phyloP scores from a whole-genome alignment of 2,329 filamentous ascomycete species.

The Ciborinia camelliae region DNA sequence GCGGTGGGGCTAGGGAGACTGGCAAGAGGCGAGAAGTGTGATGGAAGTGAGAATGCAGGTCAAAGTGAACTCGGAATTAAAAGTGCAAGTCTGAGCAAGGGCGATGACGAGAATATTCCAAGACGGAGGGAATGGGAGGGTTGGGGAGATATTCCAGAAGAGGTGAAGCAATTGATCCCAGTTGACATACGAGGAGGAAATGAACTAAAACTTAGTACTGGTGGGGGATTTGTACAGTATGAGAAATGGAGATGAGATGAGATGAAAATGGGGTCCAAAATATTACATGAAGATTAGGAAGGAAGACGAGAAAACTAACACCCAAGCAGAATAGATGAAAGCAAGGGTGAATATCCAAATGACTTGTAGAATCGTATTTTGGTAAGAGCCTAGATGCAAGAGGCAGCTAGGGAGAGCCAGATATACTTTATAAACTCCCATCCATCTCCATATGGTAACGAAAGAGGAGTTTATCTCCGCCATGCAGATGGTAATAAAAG shows the following conservation, averaged over 20 bases:
- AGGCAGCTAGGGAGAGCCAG: neutral
- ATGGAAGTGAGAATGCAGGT: neutral
- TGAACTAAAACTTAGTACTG: neutral
- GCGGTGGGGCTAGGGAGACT: neutral
- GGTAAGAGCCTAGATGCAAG: neutral
- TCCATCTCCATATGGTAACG: too few species aligned
- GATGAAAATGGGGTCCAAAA: neutral
- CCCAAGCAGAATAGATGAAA: neutral
- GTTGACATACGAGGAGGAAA: slow-evolving; percentile 2
- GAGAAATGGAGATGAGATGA: neutral
- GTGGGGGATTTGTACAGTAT: neutral
- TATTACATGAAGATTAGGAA: neutral
- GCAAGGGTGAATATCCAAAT: neutral
- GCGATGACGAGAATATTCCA: too few species aligned
- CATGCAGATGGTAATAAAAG: too few species aligned
- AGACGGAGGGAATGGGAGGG: neutral
- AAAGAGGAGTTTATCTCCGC: too few species aligned
- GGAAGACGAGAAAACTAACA: neutral
- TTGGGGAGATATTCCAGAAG: neutral
- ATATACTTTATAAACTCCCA: neutral
- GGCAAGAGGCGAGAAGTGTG: neutral
- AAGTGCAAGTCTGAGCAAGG: neutral
- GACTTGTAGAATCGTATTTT: neutral
- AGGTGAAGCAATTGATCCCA: neutral
- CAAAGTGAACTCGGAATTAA: neutral